These are phyloP conservation scores for Schizophyllum commune DNA, from an alignment of 1,284 basidiomycete species.

Conservation along the genomic window DNA sequence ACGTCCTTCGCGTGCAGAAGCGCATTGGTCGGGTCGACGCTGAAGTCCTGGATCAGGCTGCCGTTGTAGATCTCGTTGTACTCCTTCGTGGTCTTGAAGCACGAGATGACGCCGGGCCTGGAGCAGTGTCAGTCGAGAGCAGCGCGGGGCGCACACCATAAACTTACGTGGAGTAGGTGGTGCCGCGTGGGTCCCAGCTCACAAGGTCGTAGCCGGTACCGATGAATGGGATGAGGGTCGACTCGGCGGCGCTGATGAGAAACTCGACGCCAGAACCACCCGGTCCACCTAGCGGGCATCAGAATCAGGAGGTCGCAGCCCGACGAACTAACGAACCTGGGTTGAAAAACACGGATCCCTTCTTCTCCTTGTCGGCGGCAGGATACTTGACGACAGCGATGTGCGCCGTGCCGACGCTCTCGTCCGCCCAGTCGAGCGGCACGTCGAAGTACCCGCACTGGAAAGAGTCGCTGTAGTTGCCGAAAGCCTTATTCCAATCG, in stretches of 20 bases:
- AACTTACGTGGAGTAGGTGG: neutral
- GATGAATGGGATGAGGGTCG: neutral
- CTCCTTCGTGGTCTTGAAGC: neutral
- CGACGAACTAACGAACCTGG: too few species aligned
- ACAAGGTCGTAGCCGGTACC: neutral
- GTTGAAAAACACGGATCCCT: neutral
- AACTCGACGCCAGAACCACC: neutral
- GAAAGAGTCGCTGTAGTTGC: neutral
- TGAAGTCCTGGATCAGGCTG: neutral
- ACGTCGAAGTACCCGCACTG: neutral
- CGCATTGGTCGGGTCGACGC: neutral
- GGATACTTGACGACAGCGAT: neutral
- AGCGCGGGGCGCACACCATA: neutral
- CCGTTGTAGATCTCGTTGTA: neutral
- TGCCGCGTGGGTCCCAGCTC: neutral
- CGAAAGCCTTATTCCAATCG: neutral
- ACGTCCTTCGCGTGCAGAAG: neutral
- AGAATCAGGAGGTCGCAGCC: too few species aligned
- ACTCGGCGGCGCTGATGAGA: neutral
- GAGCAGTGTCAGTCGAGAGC: neutral
- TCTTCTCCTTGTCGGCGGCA: neutral
- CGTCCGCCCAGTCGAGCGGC: neutral
- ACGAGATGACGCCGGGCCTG: neutral
- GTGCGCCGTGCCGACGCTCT: neutral
- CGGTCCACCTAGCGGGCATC: neutral